A percentile compares a stretch with the other conserved stretches of the same genome.
Evolutionary conservation across 2,329 filamentous ascomycete genomes (phyloP).

Genomic region (Neonectria sp.): DNA sequence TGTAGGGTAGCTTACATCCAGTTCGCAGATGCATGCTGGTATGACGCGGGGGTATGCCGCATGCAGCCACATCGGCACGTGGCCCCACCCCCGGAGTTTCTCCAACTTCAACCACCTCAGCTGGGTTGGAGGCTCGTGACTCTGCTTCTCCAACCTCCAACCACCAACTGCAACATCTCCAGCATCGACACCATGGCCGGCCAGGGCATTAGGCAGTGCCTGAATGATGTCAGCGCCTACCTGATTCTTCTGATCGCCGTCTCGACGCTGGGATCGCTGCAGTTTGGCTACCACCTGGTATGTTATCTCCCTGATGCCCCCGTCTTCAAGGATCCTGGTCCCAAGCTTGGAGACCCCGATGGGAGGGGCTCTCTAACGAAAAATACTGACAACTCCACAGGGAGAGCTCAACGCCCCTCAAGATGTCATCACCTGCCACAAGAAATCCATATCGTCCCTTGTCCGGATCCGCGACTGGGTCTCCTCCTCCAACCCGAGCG

Average conservation of each 20-base stretch:
- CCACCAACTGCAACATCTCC: slow-evolving; percentile 13
- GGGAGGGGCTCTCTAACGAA: background rate
- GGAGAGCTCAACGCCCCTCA: slow-evolving; percentile 96
- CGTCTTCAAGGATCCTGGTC: background rate
- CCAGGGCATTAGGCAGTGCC: slow-evolving; percentile 45
- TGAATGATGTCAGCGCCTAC: slow-evolving; percentile 77
- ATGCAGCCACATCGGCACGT: slow-evolving; percentile 32
- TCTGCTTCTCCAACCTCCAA: background rate
- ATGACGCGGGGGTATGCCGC: slow-evolving; percentile 8
- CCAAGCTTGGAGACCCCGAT: background rate
- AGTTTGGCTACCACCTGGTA: slow-evolving; percentile 96
- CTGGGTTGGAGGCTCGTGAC: background rate
- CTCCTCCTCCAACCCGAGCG: slow-evolving; percentile 43
- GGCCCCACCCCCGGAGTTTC: slow-evolving; percentile 29
- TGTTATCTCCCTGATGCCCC: slow-evolving; percentile 39
- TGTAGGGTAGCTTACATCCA: slow-evolving; percentile 20
- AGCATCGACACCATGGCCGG: slow-evolving; percentile 49
- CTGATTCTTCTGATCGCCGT: slow-evolving; percentile 83
- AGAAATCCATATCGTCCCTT: slow-evolving; percentile 59
- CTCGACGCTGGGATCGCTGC: slow-evolving; percentile 87
- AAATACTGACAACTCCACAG: slow-evolving; percentile 53
- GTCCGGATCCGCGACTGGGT: slow-evolving; percentile 48
- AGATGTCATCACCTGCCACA: slow-evolving; percentile 91
- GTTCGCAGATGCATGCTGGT: background rate
- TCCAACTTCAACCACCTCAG: slow-evolving; percentile 6